Evolutionary conservation across 352 stramenopile genomes (phyloP).

Genomic region (Peronospora tabacina): DNA sequence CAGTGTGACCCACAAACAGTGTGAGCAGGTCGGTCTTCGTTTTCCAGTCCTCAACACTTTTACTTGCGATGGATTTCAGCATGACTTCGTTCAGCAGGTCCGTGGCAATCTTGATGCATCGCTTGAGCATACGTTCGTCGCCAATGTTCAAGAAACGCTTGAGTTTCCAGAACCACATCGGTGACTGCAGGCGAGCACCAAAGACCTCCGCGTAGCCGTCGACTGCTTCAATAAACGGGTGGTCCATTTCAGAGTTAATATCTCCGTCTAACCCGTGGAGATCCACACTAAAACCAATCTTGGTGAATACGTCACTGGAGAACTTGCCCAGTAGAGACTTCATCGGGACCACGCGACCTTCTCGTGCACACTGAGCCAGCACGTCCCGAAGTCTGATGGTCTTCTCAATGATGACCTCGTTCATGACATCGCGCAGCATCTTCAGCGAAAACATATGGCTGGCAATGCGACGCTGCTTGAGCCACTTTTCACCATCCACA

Average conservation of each 20-base stretch:
- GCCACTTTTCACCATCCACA: slow-evolving; percentile 38
- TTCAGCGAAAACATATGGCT: slow-evolving; percentile 65
- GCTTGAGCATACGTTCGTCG: slow-evolving; percentile 20
- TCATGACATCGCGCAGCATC: slow-evolving; percentile 24
- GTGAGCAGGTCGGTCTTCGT: slow-evolving; percentile 37
- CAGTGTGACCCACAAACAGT: slow-evolving; percentile 30
- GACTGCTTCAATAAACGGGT: slow-evolving; percentile 25
- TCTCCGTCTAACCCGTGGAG: slow-evolving; percentile 22
- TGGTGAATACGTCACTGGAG: slow-evolving; percentile 64
- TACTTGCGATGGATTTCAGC: slow-evolving; percentile 16
- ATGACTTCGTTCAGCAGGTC: slow-evolving; percentile 32
- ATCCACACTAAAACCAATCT: slow-evolving; percentile 59
- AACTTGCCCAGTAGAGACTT: slow-evolving; percentile 42
- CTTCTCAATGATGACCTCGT: slow-evolving; percentile 29
- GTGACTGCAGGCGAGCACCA: slow-evolving; percentile 19
- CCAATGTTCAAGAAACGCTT: slow-evolving; percentile 20
- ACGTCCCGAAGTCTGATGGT: slow-evolving; percentile 21
- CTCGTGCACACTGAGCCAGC: slow-evolving; percentile 11
- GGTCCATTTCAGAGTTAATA: slow-evolving; percentile 20
- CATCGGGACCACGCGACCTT: slow-evolving; percentile 15
- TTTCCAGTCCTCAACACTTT: slow-evolving; percentile 5
- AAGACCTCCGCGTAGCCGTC: slow-evolving; percentile 11
- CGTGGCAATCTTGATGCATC: slow-evolving; percentile 18
- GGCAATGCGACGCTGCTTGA: slow-evolving; percentile 42
- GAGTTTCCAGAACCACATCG: slow-evolving; percentile 43